A percentile compares a stretch with the other conserved stretches of the same genome.
Evolutionary conservation across 2,329 filamentous ascomycete genomes (phyloP).

Genomic region (Fusarium acutatum): DNA sequence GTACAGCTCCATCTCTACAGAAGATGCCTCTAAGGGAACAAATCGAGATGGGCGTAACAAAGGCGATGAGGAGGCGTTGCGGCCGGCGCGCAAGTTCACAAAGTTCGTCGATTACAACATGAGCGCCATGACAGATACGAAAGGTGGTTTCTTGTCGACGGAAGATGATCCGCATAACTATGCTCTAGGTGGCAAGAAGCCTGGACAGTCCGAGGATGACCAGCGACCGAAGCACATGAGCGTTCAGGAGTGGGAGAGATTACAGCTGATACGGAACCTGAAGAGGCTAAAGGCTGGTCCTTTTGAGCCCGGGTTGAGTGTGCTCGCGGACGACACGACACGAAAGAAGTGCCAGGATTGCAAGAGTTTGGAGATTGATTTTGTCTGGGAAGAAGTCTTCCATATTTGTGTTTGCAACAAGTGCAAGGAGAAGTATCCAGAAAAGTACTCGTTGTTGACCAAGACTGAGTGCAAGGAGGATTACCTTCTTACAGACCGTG

Average conservation of each 20-base stretch:
- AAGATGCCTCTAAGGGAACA: slow-evolving; percentile 59
- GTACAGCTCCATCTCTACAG: slow-evolving; percentile 67
- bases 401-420: slow-evolving; percentile 75
- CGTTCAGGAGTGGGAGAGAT: slow-evolving; percentile 87
- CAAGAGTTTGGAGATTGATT: slow-evolving; percentile 86
- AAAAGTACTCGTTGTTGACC: slow-evolving; percentile 93
- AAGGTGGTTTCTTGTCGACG: slow-evolving; percentile 90
- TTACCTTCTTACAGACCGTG: slow-evolving; percentile 91
- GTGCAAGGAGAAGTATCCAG: slow-evolving; percentile 90
- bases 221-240: slow-evolving; percentile 89
- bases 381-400: slow-evolving; percentile 91
- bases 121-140: slow-evolving; percentile 97
- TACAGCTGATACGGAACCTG: slow-evolving; percentile 78
- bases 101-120: slow-evolving; percentile 99
- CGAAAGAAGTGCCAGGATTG: slow-evolving; percentile 87
- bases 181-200: slow-evolving; percentile 64
- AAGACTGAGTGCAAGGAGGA: slow-evolving; percentile 97
- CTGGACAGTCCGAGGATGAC: slow-evolving; percentile 47
- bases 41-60: slow-evolving; percentile 73
- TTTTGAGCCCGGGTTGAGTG: slow-evolving; percentile 89
- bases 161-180: slow-evolving; percentile 93
- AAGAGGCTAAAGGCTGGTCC: slow-evolving; percentile 79
- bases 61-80: slow-evolving; percentile 63
- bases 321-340: slow-evolving; percentile 68
- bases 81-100: slow-evolving; percentile 85